Evolutionary conservation across 306 rosid species (phyloP).

Genomic region (Urtica urens): DNA sequence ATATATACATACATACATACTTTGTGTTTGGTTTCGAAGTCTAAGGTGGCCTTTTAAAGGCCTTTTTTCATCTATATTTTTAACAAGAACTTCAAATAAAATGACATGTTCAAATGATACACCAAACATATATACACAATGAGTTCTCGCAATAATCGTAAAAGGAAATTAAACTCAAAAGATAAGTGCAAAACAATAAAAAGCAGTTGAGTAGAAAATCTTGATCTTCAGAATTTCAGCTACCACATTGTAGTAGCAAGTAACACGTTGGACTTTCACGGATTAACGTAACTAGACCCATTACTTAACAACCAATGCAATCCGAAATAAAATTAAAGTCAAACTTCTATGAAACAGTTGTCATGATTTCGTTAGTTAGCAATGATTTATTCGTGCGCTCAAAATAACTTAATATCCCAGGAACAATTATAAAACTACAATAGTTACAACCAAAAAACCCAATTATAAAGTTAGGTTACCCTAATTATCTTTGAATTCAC

Average conservation of each 20-base stretch:
- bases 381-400: neutral
- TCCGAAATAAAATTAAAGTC: neutral
- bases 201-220: neutral
- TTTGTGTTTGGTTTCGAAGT: neutral
- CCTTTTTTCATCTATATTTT: no score
- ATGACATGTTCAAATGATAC: no score
- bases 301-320: neutral
- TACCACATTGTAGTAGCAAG: neutral
- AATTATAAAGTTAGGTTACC: neutral
- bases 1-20: neutral
- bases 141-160: no score
- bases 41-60: no score
- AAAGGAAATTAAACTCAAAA: neutral
- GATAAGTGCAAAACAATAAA: neutral
- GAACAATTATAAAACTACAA: neutral
- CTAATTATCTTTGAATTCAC: neutral
- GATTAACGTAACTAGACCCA: neutral
- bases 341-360: neutral
- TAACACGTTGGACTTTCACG: neutral
- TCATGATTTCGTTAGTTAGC: conserved; percentile 1
- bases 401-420: neutral
- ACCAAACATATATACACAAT: no score
- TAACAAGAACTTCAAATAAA: no score
- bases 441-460: neutral
- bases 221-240: neutral